Evolutionary conservation across 176 grass and related monocot genomes (phyloP).

Genomic region (Avena atlantica): DNA sequence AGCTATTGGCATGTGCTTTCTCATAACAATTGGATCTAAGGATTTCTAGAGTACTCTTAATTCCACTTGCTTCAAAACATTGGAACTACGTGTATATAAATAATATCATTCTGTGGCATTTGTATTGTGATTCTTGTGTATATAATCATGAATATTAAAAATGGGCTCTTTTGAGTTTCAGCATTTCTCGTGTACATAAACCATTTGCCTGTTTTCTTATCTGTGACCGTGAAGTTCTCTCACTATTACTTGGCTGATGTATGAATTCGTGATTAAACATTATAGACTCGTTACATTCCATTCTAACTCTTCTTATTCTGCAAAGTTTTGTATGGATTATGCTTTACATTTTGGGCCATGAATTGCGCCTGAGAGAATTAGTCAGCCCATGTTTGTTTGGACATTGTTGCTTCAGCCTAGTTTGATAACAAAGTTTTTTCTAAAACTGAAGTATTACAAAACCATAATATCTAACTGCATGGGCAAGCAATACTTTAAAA

Average conservation of each 20-base stretch:
- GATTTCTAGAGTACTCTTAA: background rate
- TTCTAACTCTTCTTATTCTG: background rate
- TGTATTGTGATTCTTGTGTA: constrained; percentile 30
- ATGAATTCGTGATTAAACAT: background rate
- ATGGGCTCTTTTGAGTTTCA: background rate
- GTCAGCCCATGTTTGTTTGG: background rate
- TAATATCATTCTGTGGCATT: constrained; percentile 1
- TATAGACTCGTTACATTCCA: background rate
- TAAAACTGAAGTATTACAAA: too few species aligned
- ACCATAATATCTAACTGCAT: too few species aligned
- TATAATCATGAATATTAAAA: background rate
- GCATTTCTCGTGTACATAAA: constrained; percentile 18
- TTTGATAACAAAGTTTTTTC: too few species aligned
- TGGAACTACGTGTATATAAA: constrained; percentile 19
- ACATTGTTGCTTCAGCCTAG: background rate
- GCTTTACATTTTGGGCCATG: background rate
- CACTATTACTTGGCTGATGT: background rate
- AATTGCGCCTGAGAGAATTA: background rate
- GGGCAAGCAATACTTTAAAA: too few species aligned
- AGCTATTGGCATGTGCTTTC: constrained; percentile 29
- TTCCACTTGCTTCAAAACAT: constrained; percentile 11
- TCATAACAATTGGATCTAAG: background rate
- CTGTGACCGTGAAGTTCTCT: background rate
- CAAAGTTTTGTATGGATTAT: background rate
- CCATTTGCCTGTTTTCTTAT: background rate